Evolutionary conservation across 345 rosid species (phyloP), one percentile per base, ranked within the genome.

Genomic region (Theobroma cacao): DNA sequence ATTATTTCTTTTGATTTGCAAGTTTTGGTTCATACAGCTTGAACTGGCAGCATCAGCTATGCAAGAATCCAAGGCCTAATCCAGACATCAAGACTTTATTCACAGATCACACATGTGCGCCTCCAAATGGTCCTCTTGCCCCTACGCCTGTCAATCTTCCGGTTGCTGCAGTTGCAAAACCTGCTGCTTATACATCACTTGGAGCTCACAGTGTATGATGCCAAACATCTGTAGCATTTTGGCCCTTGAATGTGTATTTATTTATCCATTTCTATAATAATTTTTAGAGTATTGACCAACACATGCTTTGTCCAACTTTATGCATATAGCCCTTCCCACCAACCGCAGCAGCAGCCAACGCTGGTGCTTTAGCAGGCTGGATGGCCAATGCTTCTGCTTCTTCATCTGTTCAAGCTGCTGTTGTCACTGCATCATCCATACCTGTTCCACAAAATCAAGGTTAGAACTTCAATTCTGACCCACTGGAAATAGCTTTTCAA

Each of bases 11-110:
- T 33, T 43, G 59, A 55, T 72, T 41, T 59, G n/a, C 69, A 45
- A 33, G 48, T 70, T 41, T 80, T 60, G 75, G 26, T 71, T 15
- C 36, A 75, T 85, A 63, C 88, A 94, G 98, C 77, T 88, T 93
- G 86, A 91, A 91, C 79, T 93, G 98, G 98, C 98, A 93, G 85
- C 98, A 93, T 81, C 96, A 91, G 80, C 84, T 93, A 38, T 93
- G 98, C 82, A 90, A 91, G 89, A 91, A 91, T 77, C 96, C 93
- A 12, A 89, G 93, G 90, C 75, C 92, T 52, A 93, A 93, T 76
- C 98, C 98, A 53, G 96, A 93, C 78, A 93, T 93, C 67, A 91
- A 90, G 82, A 93, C 98, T 38, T 76, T 93, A 80, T 91, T 93
- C 82, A 89, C 81, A 28, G 96, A 93, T 75, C 98, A 93, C 61